phyloP scores from a whole-genome alignment of 176 grass and related monocot species.

The Paspalum vaginatum region DNA sequence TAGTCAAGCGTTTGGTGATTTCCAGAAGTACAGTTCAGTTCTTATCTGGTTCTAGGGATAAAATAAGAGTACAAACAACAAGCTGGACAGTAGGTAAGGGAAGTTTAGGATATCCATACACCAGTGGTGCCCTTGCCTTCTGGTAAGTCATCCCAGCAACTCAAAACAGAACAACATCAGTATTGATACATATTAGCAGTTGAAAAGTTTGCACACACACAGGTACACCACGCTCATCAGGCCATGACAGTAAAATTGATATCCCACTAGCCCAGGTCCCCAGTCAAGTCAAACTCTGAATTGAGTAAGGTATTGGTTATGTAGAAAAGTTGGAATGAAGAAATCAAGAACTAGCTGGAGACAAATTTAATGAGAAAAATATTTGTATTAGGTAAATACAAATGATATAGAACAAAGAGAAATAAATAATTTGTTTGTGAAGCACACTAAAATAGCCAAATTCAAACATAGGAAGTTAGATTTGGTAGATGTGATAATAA shows the following conservation, averaged over 20 bases:
- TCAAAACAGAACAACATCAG: background rate
- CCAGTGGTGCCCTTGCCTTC: background rate
- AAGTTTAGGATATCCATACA: background rate
- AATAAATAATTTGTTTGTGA: slow-evolving; percentile 21
- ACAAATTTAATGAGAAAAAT: background rate
- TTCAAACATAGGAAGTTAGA: background rate
- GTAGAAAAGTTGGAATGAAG: background rate
- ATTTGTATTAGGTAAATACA: slow-evolving; percentile 28
- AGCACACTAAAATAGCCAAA: slow-evolving; percentile 1
- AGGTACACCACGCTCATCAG: background rate
- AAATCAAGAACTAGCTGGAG: background rate
- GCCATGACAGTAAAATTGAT: slow-evolving; percentile 13
- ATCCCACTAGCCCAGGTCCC: background rate
- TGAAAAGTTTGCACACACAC: background rate
- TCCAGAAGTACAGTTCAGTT: no score
- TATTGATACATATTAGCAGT: slow-evolving; percentile 14
- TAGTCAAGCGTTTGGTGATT: background rate
- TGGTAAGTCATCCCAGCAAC: background rate
- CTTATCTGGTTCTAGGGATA: background rate
- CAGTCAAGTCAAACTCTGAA: background rate
- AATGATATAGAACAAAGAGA: background rate
- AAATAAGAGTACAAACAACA: background rate
- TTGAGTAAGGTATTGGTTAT: slow-evolving; percentile 7
- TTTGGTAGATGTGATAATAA: background rate
- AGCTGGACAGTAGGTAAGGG: background rate